A percentile compares a stretch with the other conserved stretches of the same genome.
Evolutionary conservation across 345 rosid species (phyloP).

Genomic region (Ailanthus altissimus): DNA sequence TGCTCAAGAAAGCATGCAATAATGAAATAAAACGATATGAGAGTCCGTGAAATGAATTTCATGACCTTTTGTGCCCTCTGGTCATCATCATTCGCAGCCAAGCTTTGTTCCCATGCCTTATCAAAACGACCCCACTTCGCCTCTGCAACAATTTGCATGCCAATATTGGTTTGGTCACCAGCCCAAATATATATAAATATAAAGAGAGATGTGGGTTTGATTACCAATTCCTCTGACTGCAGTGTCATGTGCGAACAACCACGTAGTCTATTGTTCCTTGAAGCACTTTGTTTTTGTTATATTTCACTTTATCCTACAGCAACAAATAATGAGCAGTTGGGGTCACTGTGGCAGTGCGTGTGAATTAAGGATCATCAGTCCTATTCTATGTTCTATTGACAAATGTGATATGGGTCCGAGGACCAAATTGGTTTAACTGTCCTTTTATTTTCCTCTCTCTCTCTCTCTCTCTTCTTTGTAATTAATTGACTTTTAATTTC

Average conservation of each 20-base stretch:
- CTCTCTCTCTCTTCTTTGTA: too few species aligned
- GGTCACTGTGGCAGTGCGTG: slow-evolving; percentile 17
- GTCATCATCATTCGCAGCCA: slow-evolving; percentile 19
- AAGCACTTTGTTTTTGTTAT: neutral
- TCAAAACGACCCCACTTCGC: slow-evolving; percentile 26
- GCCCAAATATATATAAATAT: neutral
- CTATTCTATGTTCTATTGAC: neutral
- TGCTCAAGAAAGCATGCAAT: slow-evolving; percentile 12
- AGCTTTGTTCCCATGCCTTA: slow-evolving; percentile 21
- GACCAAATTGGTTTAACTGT: neutral
- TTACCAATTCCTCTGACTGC: slow-evolving; percentile 48
- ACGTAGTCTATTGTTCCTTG: slow-evolving; percentile 19
- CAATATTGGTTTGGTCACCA: slow-evolving; percentile 38
- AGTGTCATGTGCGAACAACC: slow-evolving; percentile 27
- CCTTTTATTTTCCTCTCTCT: neutral
- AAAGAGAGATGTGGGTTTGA: slow-evolving; percentile 35
- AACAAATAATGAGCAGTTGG: neutral
- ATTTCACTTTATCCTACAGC: neutral
- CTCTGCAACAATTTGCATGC: slow-evolving; percentile 29
- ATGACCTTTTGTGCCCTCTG: neutral
- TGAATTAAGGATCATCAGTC: slow-evolving; percentile 1
- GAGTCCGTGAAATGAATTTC: neutral
- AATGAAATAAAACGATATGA: neutral
- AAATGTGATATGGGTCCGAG: neutral
- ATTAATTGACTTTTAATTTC: neutral